Percentiles rank a stretch among this genome's conserved stretches.
These are phyloP conservation scores for Mycena rosella DNA, from an alignment of 768 basidiomycete genomes.

Conservation along the genomic window DNA sequence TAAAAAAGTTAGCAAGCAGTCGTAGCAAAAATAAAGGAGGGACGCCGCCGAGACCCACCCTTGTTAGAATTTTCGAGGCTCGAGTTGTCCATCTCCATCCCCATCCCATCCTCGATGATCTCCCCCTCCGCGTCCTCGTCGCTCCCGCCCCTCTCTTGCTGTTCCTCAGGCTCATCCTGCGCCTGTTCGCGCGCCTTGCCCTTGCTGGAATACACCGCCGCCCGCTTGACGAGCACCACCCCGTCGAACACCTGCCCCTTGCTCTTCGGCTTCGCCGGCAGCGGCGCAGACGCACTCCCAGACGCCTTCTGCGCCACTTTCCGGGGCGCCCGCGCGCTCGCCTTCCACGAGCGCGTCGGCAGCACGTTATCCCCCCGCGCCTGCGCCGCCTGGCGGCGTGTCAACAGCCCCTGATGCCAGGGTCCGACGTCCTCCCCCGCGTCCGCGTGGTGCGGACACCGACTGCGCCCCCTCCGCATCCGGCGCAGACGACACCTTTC, in stretches of 20 bases:
- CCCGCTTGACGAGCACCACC: constrained; percentile 26
- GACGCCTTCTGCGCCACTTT: neutral
- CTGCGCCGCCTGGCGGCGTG: constrained; percentile 22
- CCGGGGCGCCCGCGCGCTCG: neutral
- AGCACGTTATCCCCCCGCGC: constrained; percentile 13
- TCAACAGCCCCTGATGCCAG: constrained; percentile 11
- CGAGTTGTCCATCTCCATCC: constrained; percentile 10
- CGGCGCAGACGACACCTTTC: neutral
- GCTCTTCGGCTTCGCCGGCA: constrained; percentile 17
- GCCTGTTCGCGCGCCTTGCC: constrained; percentile 11
- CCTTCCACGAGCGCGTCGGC: constrained; percentile 19
- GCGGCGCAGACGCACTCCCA: constrained; percentile 6
- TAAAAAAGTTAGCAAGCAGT: neutral
- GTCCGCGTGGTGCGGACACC: neutral
- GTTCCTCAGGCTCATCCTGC: too few species aligned
- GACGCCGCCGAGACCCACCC: constrained; percentile 6
- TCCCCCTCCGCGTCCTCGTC: constrained; percentile 34
- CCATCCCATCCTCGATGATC: constrained; percentile 13
- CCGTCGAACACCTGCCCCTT: constrained; percentile 28
- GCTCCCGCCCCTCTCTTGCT: neutral
- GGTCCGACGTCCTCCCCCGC: neutral
- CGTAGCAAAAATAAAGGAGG: neutral
- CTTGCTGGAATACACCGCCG: constrained; percentile 11
- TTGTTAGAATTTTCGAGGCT: constrained; percentile 32
- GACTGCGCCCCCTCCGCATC: neutral